Conservation (phyloP, 371 early-diverging fungal genomes). For the Mortierella sp. region DNA sequence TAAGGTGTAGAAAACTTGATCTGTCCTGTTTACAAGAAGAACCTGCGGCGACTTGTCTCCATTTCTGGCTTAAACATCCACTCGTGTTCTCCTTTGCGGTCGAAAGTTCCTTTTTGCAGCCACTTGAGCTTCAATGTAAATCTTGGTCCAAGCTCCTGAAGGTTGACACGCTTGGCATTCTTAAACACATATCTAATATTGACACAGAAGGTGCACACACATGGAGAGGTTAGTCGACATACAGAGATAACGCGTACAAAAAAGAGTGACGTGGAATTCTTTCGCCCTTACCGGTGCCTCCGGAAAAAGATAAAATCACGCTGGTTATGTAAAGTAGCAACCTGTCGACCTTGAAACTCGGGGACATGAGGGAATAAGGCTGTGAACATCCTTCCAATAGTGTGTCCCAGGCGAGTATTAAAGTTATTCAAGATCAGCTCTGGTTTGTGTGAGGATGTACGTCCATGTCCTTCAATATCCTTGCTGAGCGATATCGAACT, state of each 20-base stretch:
- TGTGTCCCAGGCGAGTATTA: slow-evolving; percentile 96
- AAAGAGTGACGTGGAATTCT: neutral
- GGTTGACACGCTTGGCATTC: slow-evolving; percentile 87
- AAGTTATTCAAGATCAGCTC: slow-evolving; percentile 99
- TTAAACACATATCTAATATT: slow-evolving; percentile 81
- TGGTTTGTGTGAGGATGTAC: slow-evolving; percentile 89
- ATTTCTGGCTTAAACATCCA: slow-evolving; percentile 93
- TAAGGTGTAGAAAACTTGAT: neutral
- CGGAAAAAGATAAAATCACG: slow-evolving; percentile 99
- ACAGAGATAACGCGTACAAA: neutral
- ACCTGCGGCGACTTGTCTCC: slow-evolving; percentile 87
- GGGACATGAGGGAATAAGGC: slow-evolving; percentile 97
- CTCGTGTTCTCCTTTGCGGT: slow-evolving; percentile 94
- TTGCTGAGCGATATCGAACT: slow-evolving; percentile 82
- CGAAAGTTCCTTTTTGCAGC: slow-evolving; percentile 95
- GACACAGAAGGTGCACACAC: neutral
- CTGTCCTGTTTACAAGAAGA: slow-evolving; percentile 72
- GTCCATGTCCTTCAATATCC: slow-evolving; percentile 88
- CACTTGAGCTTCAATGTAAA: slow-evolving; percentile 95
- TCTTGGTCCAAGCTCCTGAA: slow-evolving; percentile 98
- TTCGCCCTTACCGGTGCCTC: slow-evolving; percentile 82
- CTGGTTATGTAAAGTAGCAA: slow-evolving; percentile 98
- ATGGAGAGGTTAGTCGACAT: neutral
- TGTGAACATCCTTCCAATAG: slow-evolving; percentile 97
- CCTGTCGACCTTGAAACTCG: slow-evolving; percentile 96